phyloP scores from a whole-genome alignment of 768 basidiomycete genomes.

The Arthromyces matolae region DNA sequence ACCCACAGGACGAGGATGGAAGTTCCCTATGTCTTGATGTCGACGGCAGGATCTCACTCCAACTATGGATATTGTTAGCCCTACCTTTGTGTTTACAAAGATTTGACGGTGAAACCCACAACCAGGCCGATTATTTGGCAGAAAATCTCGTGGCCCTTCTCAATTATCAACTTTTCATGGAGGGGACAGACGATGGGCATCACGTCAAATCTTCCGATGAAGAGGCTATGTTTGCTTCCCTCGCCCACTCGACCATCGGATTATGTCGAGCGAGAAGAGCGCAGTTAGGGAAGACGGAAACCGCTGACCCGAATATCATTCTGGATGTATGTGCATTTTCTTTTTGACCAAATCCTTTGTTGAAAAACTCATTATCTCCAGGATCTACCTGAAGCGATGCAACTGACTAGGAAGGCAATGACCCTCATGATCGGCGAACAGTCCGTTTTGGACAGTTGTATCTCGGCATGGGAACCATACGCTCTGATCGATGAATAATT shows the following conservation, averaged over 20 bases:
- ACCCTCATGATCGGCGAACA: constrained; percentile 44
- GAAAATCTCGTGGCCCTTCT: constrained; percentile 12
- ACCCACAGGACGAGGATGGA: background rate
- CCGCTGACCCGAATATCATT: constrained; percentile 30
- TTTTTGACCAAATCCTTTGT: background rate
- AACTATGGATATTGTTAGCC: constrained; percentile 45
- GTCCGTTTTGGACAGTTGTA: constrained; percentile 52
- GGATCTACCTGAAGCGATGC: constrained; percentile 33
- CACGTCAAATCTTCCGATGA: background rate
- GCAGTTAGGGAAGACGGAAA: constrained; percentile 23
- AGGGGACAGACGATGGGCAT: constrained; percentile 1
- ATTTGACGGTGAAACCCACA: background rate
- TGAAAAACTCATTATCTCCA: constrained; percentile 18
- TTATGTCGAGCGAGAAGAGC: constrained; percentile 31
- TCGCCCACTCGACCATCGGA: constrained; percentile 22
- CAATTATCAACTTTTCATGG: constrained; percentile 14
- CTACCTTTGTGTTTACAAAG: constrained; percentile 20
- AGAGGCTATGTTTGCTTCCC: constrained; percentile 1
- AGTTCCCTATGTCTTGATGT: constrained; percentile 37
- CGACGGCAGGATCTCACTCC: constrained; percentile 49
- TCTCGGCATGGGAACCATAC: constrained; percentile 43
- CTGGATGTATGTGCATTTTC: constrained; percentile 30
- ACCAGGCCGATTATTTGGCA: background rate
- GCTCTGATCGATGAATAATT: too few relatives aligned
- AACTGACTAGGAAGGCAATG: constrained; percentile 43